Base-by-base conservation (phyloP, 108 stramenopile genomes). In the Cafeteria roenbergensis region DNA sequence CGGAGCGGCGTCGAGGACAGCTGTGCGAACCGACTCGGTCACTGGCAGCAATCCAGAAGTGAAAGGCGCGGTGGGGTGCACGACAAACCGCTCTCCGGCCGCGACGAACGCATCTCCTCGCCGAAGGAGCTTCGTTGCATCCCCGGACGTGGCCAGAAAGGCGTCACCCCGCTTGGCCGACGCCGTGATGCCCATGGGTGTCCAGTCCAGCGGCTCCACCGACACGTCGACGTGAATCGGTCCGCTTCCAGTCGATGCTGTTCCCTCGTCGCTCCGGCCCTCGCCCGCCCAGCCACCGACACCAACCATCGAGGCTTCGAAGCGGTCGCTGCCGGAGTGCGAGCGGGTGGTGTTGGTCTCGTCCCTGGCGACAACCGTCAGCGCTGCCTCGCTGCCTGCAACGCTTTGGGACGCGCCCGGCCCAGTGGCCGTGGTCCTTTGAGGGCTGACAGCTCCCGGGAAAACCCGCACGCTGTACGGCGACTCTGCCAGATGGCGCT, bases 231-330 rank as follows among this genome's bases (percentile, higher is more conserved):
- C 4, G 20, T 29, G 9, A n/a, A 63, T 25, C 0, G 68, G 48
- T 0, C 35, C 21, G 12, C 58, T 30, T 8, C 26, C n/a, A n/a
- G n/a, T n/a, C n/a, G n/a, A n/a, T n/a, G n/a, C 9, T 21, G 51
- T 34, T 28, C 65, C 59, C 51, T 83, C 76, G 64, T 82, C 80
- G 21, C 77, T 63, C 24, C 85, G 66, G 14, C 85, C 86, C 26
- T 76, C 71, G 17, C 52, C 48, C 0, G 88, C 86, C 88, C 86
- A 89, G 34, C 73, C 86, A 22, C n/a, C 79, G n/a, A 58, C 64
- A 8, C 87, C 88, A 55, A 69, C 59, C 6, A 89, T 77, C 0
- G 69, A 57, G 22, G 87, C 69, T 25, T 74, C 61, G 65, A 82
- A 81, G 17, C 52, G 51, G 55, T 83, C 80, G 0, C 66, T 37